Evolutionary conservation across 495 filamentous ascomycete genomes (phyloP).

Genomic region (Apiosordaria backusii): DNA sequence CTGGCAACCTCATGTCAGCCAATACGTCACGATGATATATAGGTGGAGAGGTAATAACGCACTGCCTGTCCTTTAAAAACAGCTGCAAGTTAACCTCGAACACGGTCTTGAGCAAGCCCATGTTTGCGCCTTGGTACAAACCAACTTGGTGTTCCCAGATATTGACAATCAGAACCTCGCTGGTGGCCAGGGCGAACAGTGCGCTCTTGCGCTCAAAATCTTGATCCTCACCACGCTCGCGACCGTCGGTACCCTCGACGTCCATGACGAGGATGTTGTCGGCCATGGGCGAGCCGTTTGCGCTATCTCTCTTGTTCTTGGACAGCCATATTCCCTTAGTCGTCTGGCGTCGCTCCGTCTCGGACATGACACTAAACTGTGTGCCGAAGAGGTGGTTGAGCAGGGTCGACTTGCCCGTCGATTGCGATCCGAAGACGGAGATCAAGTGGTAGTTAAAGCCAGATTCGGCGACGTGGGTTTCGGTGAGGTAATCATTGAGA

Average conservation of each 20-base stretch:
- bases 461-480: conserved; percentile 73
- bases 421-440: conserved; percentile 97
- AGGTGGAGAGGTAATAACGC: conserved; percentile 32
- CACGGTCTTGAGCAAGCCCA: conserved; percentile 96
- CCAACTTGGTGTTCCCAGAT: conserved; percentile 99
- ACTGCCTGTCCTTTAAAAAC: conserved; percentile 92
- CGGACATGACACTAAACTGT: conserved; percentile 94
- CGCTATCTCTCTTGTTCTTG: conserved; percentile 71
- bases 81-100: conserved; percentile 98
- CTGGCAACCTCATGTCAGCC: conserved; percentile 40
- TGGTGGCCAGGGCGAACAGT: conserved; percentile 92
- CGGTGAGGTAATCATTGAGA: conserved; percentile 73
- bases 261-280: conserved; percentile 99
- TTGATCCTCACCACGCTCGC: conserved; percentile 95
- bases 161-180: conserved; percentile 96
- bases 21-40: neutral
- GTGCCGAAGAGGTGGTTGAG: conserved; percentile 96
- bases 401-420: conserved; percentile 95
- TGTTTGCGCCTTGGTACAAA: conserved; percentile 96
- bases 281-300: conserved; percentile 61
- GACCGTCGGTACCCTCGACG: conserved; percentile 95
- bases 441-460: conserved; percentile 99
- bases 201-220: conserved; percentile 98
- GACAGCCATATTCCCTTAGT: conserved; percentile 99
- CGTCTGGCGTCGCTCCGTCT: conserved; percentile 83